Conservation (phyloP, 805 yeast genomes). For the Teunomyces pallodes region DNA sequence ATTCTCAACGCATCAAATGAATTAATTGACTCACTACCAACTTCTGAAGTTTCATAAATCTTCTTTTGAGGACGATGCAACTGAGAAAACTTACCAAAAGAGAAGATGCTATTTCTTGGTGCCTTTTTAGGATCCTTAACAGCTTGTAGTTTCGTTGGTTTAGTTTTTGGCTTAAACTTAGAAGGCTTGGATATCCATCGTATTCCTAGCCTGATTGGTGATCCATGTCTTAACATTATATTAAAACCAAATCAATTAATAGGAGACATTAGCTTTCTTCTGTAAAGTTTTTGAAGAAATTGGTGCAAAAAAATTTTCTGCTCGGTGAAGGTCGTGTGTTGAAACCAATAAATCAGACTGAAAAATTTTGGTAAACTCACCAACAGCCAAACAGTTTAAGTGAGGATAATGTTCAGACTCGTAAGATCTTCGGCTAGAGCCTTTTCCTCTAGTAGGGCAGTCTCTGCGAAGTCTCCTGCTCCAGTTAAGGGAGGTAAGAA, state of each 20-base stretch:
- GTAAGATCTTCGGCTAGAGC: slow-evolving; percentile 3
- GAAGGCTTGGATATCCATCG: slow-evolving; percentile 2
- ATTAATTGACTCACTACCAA: slow-evolving; percentile 44
- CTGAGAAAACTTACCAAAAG: slow-evolving; percentile 21
- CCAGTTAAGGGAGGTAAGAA: slow-evolving; percentile 18
- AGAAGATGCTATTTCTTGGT: slow-evolving; percentile 6
- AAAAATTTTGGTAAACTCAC: slow-evolving; percentile 3
- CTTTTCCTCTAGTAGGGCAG: slow-evolving; percentile 5
- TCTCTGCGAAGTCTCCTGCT: slow-evolving; percentile 8
- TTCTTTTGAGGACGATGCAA: slow-evolving; percentile 15
- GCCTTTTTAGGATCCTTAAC: not conserved
- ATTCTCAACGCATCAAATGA: slow-evolving; percentile 67
- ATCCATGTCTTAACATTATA: slow-evolving; percentile 1
- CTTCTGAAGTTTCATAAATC: slow-evolving; percentile 11
- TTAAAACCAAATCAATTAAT: not conserved
- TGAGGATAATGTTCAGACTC: slow-evolving; percentile 1
- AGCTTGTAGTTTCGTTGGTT: not conserved
- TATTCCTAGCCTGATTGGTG: not conserved
- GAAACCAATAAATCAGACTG: not conserved
- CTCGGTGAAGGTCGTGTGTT: not conserved
- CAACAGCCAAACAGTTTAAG: not conserved
- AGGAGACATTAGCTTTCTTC: not conserved
- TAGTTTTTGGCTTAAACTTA: not conserved
- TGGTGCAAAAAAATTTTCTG: not conserved
- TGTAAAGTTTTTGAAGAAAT: not conserved